phyloP scores from a whole-genome alignment of 208 protist species.

The Leishmania gerbilli region DNA sequence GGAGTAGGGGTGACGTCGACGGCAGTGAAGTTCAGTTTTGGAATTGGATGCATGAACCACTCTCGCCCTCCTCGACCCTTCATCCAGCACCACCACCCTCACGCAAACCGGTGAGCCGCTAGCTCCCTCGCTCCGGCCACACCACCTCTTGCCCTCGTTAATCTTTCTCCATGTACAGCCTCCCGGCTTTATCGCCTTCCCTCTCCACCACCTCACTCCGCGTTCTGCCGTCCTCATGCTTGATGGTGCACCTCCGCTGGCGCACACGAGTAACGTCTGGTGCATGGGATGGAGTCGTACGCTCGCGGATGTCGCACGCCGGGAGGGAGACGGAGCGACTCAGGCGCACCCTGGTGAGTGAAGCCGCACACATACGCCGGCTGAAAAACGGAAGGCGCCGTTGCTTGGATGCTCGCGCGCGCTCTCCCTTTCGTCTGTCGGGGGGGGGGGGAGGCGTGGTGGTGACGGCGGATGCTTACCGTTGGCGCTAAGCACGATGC shows the following conservation, averaged over 20 bases:
- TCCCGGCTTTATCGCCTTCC: not conserved
- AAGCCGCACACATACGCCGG: too few species aligned
- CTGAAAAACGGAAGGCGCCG: not conserved
- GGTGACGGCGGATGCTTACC: not conserved
- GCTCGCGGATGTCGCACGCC: too few species aligned
- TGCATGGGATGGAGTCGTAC: not conserved
- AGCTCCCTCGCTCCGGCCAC: not conserved
- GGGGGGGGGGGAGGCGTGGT: not conserved
- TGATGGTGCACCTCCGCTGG: not conserved
- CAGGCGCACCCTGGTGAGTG: too few species aligned
- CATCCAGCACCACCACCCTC: not conserved
- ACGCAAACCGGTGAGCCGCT: not conserved
- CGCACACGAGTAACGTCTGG: too few species aligned
- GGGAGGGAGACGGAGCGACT: not conserved
- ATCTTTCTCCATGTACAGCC: not conserved
- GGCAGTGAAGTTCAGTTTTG: not conserved
- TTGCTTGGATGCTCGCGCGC: not conserved
- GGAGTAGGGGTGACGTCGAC: not conserved
- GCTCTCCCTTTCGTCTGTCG: not conserved
- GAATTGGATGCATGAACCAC: not conserved
- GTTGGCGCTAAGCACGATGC: not conserved
- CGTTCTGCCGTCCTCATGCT: not conserved
- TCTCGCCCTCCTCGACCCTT: not conserved
- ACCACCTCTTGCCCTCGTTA: not conserved
- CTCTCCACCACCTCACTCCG: not conserved